phyloP scores from a whole-genome alignment of 805 yeast genomes.

The Kodamaea kakaduensis region DNA sequence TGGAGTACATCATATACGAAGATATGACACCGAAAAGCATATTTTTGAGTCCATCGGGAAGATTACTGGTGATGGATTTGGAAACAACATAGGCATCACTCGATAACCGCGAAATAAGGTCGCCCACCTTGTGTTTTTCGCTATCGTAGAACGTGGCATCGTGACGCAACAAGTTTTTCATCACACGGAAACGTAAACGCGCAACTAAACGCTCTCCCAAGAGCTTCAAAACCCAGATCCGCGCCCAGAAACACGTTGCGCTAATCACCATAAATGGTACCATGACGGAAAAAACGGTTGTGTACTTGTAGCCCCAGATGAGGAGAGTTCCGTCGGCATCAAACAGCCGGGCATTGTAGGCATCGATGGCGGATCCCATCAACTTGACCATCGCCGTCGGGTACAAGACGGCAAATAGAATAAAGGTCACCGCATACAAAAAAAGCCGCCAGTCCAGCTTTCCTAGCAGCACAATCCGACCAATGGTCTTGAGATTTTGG shows the following conservation, averaged over 20 bases:
- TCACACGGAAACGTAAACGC: conserved; percentile 36
- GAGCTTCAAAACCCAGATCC: conserved; percentile 38
- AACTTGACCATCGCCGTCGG: conserved; percentile 42
- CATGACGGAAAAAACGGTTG: conserved; percentile 39
- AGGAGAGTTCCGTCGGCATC: conserved; percentile 38
- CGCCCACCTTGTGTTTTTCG: conserved; percentile 45
- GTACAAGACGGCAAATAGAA: conserved; percentile 40
- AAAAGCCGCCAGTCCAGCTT: conserved; percentile 37
- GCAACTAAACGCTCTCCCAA: conserved; percentile 45
- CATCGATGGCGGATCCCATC: conserved; percentile 43
- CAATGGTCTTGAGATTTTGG: conserved; percentile 34
- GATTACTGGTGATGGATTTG: conserved; percentile 38
- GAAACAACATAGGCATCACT: conserved; percentile 46
- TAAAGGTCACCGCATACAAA: conserved; percentile 37
- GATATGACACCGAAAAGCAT: conserved; percentile 39
- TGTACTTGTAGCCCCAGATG: conserved; percentile 43
- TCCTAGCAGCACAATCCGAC: conserved; percentile 37
- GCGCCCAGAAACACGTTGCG: conserved; percentile 45
- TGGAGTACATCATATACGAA: conserved; percentile 43
- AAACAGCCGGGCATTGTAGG: conserved; percentile 30
- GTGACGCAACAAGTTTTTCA: conserved; percentile 41
- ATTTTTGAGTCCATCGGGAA: conserved; percentile 44
- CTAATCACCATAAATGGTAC: conserved; percentile 41
- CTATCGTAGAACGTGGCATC: conserved; percentile 40
- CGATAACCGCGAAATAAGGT: conserved; percentile 40